Evolutionary conservation across 2,329 filamentous ascomycete species (phyloP), one percentile per base, ranked within the genome.

Genomic region (Phialophora macrospora): DNA sequence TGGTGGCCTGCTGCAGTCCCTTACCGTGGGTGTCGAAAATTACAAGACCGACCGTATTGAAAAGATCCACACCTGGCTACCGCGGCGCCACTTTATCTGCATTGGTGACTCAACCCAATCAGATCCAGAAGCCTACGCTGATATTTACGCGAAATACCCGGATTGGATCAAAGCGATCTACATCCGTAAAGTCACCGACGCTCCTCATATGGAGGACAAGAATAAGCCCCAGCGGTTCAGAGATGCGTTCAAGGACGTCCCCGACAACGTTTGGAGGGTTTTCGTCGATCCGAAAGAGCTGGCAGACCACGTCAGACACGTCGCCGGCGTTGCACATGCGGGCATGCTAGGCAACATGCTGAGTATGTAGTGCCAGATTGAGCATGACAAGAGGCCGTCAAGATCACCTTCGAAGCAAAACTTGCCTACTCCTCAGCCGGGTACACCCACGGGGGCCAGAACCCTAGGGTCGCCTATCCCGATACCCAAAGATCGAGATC

Each of bases 61-160:
- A 64, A 92, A 92, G 79, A 86, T 98, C 28, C 85, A 92, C 71
- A 77, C 79, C 0, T 95, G 91, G 90, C 83, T 97, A 56, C 94
- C 94, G 0, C 84, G 84, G 71, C 84, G 91, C 66, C 90, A 89
- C 72, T 89, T 96, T 79, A 86, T 98, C 68, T 89, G 89, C 71
- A 88, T 98, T 70, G 94, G 94, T 0, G 94, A 98, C 78, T 94
- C 90, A 46, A 97, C 93, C 0, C 94, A 97, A 78, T 90, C 87
- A 28, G 94, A 98, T 72, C 93, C 94, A 0, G 94, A 98, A 76
- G 87, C 91, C 0, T 98, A 97, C 74, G 93, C 89, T 30, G 88
- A 93, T 71, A 87, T 92, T 78, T 93, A 84, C 68, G 76, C 87
- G 60, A 83, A 84, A 56, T 86, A 88, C 68, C 88, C 89, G 0